Evolutionary conservation across 202 grass and related monocot species (phyloP), one percentile per base, ranked within the genome.

Genomic region (Dendrocalamus latiflorus): DNA sequence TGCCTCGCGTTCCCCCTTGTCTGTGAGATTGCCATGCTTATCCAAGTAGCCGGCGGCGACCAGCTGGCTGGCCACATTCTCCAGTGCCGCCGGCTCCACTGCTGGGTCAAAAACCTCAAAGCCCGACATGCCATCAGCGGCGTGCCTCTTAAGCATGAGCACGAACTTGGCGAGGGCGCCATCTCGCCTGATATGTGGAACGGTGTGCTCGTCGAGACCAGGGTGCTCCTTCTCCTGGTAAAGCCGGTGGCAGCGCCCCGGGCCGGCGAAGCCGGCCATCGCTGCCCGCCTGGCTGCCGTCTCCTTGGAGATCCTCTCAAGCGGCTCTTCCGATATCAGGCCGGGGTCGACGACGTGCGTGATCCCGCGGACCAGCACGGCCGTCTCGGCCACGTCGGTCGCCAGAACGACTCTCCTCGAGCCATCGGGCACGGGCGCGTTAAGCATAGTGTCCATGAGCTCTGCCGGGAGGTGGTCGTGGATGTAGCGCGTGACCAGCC

Each of bases 351-450:
- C n/a, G 62, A 87, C 62, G 49, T 83, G 70, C 38, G 13, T 33
- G 61, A 83, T 87, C 28, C 78, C 71, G 14, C 43, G 44, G 47
- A 77, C 62, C 16, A 50, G 41, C 51, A 87, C 63, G 8, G 70
- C 70, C 48, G 78, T 76, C 85, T 87, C 84, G 47, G 69, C 77
- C 60, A 81, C 58, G 85, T 75, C 71, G 47, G 67, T 87, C 49
- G 69, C 69, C 61, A 87, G 20, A 79, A 87, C 78, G 36, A 82
- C 69, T 26, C 57, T 80, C 70, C 77, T 74, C 26, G 22, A 24
- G 9, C 77, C 68, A 8, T 42, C 45, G 6, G 84, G 22, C 38
- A 53, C 70, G 21, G 62, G 58, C 16, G 25, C 25, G 45, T 30
- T 36, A 62, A 67, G 45, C 9, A 14, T 78, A 6, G 20, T 4